Conservation (phyloP, 2,329 filamentous ascomycete species). For the Coniochaeta sp. region DNA sequence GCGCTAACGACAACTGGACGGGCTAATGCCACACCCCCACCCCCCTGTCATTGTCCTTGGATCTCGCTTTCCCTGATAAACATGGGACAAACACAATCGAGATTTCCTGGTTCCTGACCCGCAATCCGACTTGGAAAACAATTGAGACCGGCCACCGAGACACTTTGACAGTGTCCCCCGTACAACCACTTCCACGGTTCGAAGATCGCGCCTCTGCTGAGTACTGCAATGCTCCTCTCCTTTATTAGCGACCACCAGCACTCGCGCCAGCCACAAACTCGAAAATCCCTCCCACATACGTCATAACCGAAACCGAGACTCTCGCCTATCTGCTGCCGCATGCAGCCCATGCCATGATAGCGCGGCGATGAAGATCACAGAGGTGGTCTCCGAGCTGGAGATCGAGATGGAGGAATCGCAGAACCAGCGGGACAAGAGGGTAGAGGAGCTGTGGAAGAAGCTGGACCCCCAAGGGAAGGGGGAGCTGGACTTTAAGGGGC, state of each 20-base stretch:
- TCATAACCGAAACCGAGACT: too few species aligned
- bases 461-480: slow-evolving; percentile 72
- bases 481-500: slow-evolving; percentile 73
- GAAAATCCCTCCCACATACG: slow-evolving; percentile 2
- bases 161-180: background rate
- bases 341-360: slow-evolving; percentile 32
- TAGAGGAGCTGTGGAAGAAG: slow-evolving; percentile 76
- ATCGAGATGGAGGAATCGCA: slow-evolving; percentile 70
- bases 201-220: background rate
- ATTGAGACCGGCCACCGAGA: too few species aligned
- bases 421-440: slow-evolving; percentile 71
- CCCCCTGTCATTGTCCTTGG: too few species aligned
- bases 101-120: slow-evolving; percentile 1
- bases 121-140: background rate
- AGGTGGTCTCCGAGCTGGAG: slow-evolving; percentile 43
- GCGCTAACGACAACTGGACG: background rate
- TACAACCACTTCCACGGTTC: background rate
- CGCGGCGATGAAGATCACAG: slow-evolving; percentile 36
- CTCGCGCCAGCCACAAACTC: background rate
- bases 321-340: too few species aligned
- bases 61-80: background rate
- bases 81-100: background rate
- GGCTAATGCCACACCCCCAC: background rate
- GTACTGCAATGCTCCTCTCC: background rate
- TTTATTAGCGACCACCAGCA: background rate